Base-by-base conservation (phyloP, 768 basidiomycete species). In the Suillus brevipes region DNA sequence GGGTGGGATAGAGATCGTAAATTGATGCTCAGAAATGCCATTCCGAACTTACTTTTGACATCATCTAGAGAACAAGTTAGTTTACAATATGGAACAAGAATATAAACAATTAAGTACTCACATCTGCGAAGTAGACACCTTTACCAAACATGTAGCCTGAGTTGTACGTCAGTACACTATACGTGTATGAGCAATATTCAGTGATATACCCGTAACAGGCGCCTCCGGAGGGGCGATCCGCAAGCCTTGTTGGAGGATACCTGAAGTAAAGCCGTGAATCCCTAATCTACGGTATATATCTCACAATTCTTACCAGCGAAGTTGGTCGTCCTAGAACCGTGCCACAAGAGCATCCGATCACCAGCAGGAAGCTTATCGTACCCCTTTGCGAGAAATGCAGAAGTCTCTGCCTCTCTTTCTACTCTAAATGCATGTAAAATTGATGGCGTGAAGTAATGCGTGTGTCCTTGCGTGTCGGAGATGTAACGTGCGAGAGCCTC, bases 161-260 rank as follows among this genome's bases (percentile, higher is more conserved):
- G 25, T 53, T 10, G 23, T 47, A 38, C 12, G 37, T 69, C 53
- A 69, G 57, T 28, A 49, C 20, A 18, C 18, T 42, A 60, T 23
- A 37, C 2, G 34, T n/a, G 25, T 47, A 34, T n/a, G 28, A 16
- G 3, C 42, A 42, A 18, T 36, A 1, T 37, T 28, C n/a, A 12
- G 13, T 9, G 12, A 42, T 70, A 38, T 57, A 70, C 83, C 84
- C 67, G 81, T 82, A 31, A 83, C 82, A 62, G 83, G 84, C 8
- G 84, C 84, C 79, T 89, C 87, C 10, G 87, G 87, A 43, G 87
- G 87, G 6, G 87, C 87, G 65, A 89, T 88, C 10, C 87, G 81
- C 65, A 89, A 68, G 25, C 87, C 87, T 72, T 89, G 87, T 72
- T 82, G 83, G 45, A 88, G 74, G 59, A 88, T 88, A 75, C 85